Conservation (phyloP, 202 grass and related monocot genomes). For the Dendrocalamus latiflorus region DNA sequence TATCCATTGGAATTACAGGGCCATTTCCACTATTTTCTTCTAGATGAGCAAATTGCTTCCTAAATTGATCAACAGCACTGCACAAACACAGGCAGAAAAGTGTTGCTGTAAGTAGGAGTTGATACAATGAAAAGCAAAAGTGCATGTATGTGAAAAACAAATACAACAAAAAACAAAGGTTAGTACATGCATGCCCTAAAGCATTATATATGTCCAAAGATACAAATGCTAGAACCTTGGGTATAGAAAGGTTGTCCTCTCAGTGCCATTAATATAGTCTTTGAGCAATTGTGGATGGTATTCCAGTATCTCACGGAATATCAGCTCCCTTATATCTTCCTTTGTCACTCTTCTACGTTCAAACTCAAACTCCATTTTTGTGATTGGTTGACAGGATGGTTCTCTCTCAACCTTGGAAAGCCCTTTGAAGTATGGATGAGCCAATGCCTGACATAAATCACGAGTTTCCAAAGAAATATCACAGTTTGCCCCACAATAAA, state of each 20-base stretch:
- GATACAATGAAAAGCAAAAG: not conserved
- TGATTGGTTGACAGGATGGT: slow-evolving; percentile 89
- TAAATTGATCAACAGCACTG: slow-evolving; percentile 95
- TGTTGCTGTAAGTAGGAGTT: not conserved
- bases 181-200: not conserved
- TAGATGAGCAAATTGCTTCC: slow-evolving; percentile 89
- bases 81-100: slow-evolving; percentile 27
- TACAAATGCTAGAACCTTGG: slow-evolving; percentile 57
- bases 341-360: slow-evolving; percentile 93
- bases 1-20: slow-evolving; percentile 65
- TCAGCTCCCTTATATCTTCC: slow-evolving; percentile 94
- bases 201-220: slow-evolving; percentile 14
- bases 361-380: slow-evolving; percentile 99
- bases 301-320: slow-evolving; percentile 94
- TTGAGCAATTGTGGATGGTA: slow-evolving; percentile 96
- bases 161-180: slow-evolving; percentile 17
- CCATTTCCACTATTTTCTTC: slow-evolving; percentile 84
- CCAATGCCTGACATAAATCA: slow-evolving; percentile 56
- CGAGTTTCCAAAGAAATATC: slow-evolving; percentile 8
- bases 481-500: slow-evolving; percentile 7
- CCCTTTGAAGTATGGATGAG: slow-evolving; percentile 97
- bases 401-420: slow-evolving; percentile 88
- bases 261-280: slow-evolving; percentile 86
- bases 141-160: not conserved
- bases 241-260: slow-evolving; percentile 95